These are phyloP conservation scores for Neurospora hispaniola DNA, from an alignment of 495 filamentous ascomycete species.

Conservation along the genomic window DNA sequence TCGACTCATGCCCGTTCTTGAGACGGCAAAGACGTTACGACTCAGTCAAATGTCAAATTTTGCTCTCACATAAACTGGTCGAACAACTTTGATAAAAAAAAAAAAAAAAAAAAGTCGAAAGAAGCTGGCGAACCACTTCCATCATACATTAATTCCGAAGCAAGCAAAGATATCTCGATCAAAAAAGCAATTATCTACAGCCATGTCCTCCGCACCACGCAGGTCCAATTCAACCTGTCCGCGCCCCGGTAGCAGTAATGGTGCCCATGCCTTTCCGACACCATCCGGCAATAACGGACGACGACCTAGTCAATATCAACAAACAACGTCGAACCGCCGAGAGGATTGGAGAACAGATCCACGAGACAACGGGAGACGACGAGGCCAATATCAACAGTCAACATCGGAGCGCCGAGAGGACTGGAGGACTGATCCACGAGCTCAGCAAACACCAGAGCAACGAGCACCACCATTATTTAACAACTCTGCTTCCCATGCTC, in stretches of 20 bases:
- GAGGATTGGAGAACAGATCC: background rate
- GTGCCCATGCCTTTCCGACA: constrained; percentile 8
- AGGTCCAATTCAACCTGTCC: constrained; percentile 16
- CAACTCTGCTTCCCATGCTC: background rate
- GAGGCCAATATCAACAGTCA: background rate
- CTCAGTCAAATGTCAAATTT: background rate
- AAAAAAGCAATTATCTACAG: background rate
- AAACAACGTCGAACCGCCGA: background rate
- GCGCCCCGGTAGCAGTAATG: constrained; percentile 7
- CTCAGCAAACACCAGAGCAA: background rate
- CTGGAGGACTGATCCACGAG: background rate
- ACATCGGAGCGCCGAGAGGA: background rate
- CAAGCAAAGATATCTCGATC: background rate
- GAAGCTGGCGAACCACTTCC: background rate
- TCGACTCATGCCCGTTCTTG: background rate
- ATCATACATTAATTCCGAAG: background rate
- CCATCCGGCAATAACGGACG: background rate
- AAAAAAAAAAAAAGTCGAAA: background rate
- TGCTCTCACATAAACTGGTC: background rate
- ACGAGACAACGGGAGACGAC: background rate
- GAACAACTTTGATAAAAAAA: background rate
- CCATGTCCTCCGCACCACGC: constrained; percentile 11
- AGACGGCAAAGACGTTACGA: background rate
- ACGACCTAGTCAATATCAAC: background rate
- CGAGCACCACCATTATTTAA: background rate